A percentile compares a stretch with the other conserved stretches of the same genome.
These are phyloP conservation scores for Didymellaceae sp. DNA, from an alignment of 2,329 filamentous ascomycete species.

Conservation along the genomic window DNA sequence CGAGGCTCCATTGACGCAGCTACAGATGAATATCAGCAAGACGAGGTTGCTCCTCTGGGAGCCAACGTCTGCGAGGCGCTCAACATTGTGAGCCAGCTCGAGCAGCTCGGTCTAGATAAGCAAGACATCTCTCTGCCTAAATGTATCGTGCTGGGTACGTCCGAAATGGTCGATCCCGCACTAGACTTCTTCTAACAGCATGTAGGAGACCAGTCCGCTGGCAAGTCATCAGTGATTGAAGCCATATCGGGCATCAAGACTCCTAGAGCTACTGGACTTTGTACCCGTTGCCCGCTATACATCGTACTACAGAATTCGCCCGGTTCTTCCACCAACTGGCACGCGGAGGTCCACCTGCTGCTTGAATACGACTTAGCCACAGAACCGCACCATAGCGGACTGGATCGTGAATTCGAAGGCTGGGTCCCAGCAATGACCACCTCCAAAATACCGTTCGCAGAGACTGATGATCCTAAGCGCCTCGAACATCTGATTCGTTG, in stretches of 20 bases:
- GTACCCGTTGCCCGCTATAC: constrained; percentile 81
- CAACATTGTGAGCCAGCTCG: constrained; percentile 67
- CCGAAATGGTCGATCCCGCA: no score
- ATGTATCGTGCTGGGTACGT: constrained; percentile 75
- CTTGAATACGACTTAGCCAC: constrained; percentile 66
- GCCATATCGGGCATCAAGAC: constrained; percentile 68
- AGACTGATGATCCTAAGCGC: constrained; percentile 64
- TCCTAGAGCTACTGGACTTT: constrained; percentile 73
- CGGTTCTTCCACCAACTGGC: constrained; percentile 60
- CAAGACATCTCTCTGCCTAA: constrained; percentile 73
- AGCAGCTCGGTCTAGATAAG: constrained; percentile 74
- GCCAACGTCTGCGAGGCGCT: constrained; percentile 70
- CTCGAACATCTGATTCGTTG: constrained; percentile 73
- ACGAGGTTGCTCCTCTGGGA: constrained; percentile 55
- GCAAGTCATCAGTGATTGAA: constrained; percentile 71
- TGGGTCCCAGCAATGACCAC: constrained; percentile 61
- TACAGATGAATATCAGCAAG: neutral
- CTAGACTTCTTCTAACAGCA: neutral
- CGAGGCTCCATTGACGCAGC: neutral
- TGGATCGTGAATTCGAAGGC: constrained; percentile 63
- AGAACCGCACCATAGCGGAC: constrained; percentile 39
- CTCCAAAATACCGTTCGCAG: constrained; percentile 65
- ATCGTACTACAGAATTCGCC: constrained; percentile 71
- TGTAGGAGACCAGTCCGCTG: constrained; percentile 75
- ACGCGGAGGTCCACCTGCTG: constrained; percentile 70